Evolutionary conservation across 2,329 filamentous ascomycete genomes (phyloP).

Genomic region (Trichoderma harzianum): DNA sequence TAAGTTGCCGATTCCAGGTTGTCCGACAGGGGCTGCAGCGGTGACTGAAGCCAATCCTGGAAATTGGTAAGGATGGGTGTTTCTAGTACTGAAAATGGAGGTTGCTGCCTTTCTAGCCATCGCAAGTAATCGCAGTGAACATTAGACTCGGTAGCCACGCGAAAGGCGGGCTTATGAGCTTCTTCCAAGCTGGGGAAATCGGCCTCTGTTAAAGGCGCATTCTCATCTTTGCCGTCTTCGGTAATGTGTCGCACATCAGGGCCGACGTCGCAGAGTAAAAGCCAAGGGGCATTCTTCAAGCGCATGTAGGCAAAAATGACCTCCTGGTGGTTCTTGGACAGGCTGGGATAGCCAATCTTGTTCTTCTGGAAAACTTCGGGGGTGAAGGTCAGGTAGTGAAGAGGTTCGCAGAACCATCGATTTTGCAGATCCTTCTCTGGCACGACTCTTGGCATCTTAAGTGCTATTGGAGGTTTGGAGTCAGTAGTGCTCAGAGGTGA

Average conservation of each 20-base stretch:
- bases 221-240: conserved; percentile 27
- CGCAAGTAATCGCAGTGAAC: conserved; percentile 74
- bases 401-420: conserved; percentile 66
- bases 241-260: conserved; percentile 40
- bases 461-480: conserved; percentile 36
- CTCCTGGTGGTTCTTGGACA: conserved; percentile 59
- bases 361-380: conserved; percentile 57
- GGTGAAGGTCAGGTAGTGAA: conserved; percentile 58
- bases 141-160: conserved; percentile 32
- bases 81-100: conserved; percentile 53
- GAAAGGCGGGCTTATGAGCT: conserved; percentile 42
- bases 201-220: conserved; percentile 38
- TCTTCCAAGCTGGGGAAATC: conserved; percentile 71
- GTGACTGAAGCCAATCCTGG: conserved; percentile 95
- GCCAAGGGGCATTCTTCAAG: conserved; percentile 59
- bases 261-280: conserved; percentile 61
- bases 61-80: conserved; percentile 52
- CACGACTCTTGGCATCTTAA: conserved; percentile 56
- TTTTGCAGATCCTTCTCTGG: conserved; percentile 60
- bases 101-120: conserved; percentile 80
- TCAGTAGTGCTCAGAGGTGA: not conserved
- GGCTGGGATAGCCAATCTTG: conserved; percentile 57
- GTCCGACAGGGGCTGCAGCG: conserved; percentile 89
- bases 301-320: conserved; percentile 62
- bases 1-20: conserved; percentile 97